Conservation (phyloP, 257 asterid genomes). For the Nicotiana undulata region DNA sequence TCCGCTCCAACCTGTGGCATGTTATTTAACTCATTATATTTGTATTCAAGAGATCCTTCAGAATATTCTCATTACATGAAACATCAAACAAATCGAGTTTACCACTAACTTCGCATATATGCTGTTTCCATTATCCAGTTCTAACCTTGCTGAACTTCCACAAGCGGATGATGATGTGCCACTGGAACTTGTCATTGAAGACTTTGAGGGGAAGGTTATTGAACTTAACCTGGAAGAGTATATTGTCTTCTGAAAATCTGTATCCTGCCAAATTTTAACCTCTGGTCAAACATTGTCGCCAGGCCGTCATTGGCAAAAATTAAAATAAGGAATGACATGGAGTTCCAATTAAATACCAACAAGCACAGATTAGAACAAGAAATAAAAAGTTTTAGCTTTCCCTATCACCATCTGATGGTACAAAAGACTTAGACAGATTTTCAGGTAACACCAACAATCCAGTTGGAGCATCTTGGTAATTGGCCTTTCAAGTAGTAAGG, state of each 20-base stretch:
- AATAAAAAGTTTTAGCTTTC: neutral
- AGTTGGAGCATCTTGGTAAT: neutral
- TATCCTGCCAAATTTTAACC: constrained; percentile 37
- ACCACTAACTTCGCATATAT: constrained; percentile 85
- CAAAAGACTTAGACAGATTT: neutral
- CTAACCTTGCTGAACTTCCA: constrained; percentile 62
- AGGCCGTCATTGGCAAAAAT: neutral
- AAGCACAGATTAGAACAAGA: neutral
- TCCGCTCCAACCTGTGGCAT: constrained; percentile 83
- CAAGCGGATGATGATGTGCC: constrained; percentile 24
- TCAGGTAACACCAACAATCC: constrained; percentile 1
- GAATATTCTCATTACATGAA: neutral
- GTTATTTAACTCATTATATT: neutral
- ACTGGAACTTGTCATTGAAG: constrained; percentile 23
- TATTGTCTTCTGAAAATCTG: constrained; percentile 46
- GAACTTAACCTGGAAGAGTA: constrained; percentile 68
- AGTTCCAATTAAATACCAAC: neutral
- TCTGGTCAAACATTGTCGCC: neutral
- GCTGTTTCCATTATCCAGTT: constrained; percentile 63
- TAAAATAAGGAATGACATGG: neutral
- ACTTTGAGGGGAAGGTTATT: constrained; percentile 38
- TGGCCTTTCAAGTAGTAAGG: neutral
- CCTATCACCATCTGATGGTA: neutral
- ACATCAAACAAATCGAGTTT: constrained; percentile 13
- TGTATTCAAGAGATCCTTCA: neutral